phyloP scores from a whole-genome alignment of 345 rosid species.

The Streptanthus diversifolius region DNA sequence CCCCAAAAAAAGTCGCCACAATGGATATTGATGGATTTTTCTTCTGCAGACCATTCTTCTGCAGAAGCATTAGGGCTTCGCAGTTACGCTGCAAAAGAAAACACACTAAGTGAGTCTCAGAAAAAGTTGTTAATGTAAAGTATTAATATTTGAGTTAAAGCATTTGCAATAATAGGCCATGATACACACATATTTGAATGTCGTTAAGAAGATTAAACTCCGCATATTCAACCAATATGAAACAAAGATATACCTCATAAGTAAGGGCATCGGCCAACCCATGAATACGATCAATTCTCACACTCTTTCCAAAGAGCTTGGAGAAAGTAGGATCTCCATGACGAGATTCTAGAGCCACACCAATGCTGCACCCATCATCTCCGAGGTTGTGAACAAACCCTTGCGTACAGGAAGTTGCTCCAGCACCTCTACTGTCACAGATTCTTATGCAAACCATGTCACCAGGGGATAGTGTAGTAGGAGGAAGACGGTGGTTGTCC shows the following conservation, averaged over 20 bases:
- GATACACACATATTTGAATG: not conserved
- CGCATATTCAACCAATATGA: not conserved
- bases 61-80: conserved; percentile 92
- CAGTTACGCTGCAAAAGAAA: conserved; percentile 75
- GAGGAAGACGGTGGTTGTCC: conserved; percentile 82
- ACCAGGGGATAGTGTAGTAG: conserved; percentile 92
- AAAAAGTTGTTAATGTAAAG: not conserved
- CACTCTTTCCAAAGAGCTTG: conserved; percentile 81
- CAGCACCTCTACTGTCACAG: conserved; percentile 86
- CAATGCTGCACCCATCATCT: conserved; percentile 91
- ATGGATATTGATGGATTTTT: conserved; percentile 72
- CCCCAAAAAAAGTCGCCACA: conserved; percentile 88
- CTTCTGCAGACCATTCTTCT: conserved; percentile 84
- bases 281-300: conserved; percentile 88
- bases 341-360: conserved; percentile 89
- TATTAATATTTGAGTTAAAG: not conserved
- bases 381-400: conserved; percentile 93
- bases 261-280: conserved; percentile 94
- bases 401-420: conserved; percentile 80
- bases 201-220: not conserved
- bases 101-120: conserved; percentile 12
- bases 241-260: conserved; percentile 59
- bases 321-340: conserved; percentile 98
- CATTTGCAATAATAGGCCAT: not conserved
- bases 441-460: conserved; percentile 95